Conservation (phyloP, 2,329 filamentous ascomycete species). For the Colletotrichum tanaceti region DNA sequence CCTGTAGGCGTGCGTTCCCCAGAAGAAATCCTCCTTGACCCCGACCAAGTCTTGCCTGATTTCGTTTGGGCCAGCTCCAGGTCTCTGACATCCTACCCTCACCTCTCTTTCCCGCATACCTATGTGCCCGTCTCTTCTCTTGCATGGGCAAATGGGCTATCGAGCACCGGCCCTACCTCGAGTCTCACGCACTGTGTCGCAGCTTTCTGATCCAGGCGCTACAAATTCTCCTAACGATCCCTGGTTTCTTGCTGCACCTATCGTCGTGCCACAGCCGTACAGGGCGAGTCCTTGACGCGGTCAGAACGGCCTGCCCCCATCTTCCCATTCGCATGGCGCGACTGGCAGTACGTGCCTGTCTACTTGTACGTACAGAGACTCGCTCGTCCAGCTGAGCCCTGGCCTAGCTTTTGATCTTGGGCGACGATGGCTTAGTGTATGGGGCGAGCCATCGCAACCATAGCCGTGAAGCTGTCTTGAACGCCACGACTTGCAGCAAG, state of each 20-base stretch:
- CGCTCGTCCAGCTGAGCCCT: neutral
- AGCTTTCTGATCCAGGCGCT: slow-evolving; percentile 19
- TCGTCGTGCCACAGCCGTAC: slow-evolving; percentile 16
- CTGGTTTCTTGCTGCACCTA: slow-evolving; percentile 19
- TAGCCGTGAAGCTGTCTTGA: neutral
- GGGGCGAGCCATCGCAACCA: slow-evolving; percentile 19
- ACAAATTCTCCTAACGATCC: slow-evolving; percentile 16
- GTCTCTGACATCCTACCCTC: slow-evolving; percentile 19
- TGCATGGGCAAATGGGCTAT: slow-evolving; percentile 10
- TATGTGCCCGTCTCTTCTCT: slow-evolving; percentile 2
- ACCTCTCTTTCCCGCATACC: slow-evolving; percentile 8
- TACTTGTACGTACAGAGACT: slow-evolving; percentile 12
- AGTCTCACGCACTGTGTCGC: slow-evolving; percentile 35
- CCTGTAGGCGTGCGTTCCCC: slow-evolving; percentile 22
- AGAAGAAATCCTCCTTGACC: slow-evolving; percentile 16
- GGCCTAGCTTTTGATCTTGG: neutral
- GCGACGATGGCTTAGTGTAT: slow-evolving; percentile 2
- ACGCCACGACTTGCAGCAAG: slow-evolving; percentile 16
- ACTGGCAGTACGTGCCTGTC: neutral
- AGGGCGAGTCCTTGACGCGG: slow-evolving; percentile 19
- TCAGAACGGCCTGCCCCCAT: neutral
- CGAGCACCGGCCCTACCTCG: neutral
- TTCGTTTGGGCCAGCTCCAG: slow-evolving; percentile 9
- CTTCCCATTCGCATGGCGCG: slow-evolving; percentile 8
- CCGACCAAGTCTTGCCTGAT: slow-evolving; percentile 15